phyloP scores from a whole-genome alignment of 2,329 filamentous ascomycete species.

The Trichophyton benhamiae region DNA sequence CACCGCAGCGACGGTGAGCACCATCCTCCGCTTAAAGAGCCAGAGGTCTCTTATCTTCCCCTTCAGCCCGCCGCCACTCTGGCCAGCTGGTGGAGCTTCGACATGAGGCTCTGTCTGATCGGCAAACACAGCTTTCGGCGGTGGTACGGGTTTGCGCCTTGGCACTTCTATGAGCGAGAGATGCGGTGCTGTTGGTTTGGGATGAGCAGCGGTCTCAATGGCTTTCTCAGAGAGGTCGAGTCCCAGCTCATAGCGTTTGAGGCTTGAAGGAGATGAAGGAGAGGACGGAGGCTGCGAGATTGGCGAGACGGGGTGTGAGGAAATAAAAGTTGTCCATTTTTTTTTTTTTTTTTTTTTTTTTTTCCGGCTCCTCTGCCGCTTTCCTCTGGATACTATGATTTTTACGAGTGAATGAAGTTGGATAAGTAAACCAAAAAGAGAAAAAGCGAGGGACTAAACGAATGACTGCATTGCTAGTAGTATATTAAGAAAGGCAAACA shows the following conservation, averaged over 20 bases:
- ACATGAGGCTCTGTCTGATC: not conserved
- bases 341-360: not conserved
- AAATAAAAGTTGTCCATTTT: not conserved
- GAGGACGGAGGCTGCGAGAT: slow-evolving; percentile 3
- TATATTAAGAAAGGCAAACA: not conserved
- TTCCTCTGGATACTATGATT: not conserved
- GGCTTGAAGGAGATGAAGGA: slow-evolving; percentile 3
- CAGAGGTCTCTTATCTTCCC: slow-evolving; percentile 5
- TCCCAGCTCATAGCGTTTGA: slow-evolving; percentile 8
- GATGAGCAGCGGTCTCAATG: not conserved
- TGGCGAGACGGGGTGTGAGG: not conserved
- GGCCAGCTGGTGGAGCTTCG: not conserved
- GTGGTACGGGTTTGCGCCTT: slow-evolving; percentile 14
- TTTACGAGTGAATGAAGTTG: not conserved
- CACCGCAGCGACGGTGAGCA: slow-evolving; percentile 10
- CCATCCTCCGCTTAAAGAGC: slow-evolving; percentile 1
- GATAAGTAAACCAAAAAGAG: no score
- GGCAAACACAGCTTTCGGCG: not conserved
- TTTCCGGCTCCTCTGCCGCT: not conserved
- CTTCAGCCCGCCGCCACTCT: slow-evolving; percentile 4
- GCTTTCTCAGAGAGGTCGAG: not conserved
- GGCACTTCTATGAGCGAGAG: slow-evolving; percentile 9
- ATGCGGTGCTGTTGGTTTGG: slow-evolving; percentile 7
- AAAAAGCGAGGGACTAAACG: not conserved
- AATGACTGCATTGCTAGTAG: not conserved